Conservation (phyloP, 192 early-diverging fungal genomes). For the Globomyces pollinis-pini region DNA sequence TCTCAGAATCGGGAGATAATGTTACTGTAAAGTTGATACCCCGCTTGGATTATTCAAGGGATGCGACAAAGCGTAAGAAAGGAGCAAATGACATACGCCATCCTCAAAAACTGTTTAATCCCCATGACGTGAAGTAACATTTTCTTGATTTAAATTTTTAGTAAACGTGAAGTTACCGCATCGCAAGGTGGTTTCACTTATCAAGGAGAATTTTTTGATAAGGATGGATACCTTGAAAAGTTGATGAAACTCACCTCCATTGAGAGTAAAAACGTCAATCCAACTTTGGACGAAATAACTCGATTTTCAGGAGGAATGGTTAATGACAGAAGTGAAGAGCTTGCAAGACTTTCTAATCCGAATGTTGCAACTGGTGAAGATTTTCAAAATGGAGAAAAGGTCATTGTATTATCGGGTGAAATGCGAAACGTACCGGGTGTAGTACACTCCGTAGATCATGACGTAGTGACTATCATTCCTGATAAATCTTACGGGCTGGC, state of each 20-base stretch:
- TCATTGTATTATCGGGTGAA: conserved; percentile 81
- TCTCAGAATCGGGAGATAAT: conserved; percentile 23
- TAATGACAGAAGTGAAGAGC: conserved; percentile 41
- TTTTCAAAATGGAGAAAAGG: conserved; percentile 68
- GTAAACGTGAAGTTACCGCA: conserved; percentile 18
- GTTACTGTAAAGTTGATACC: conserved; percentile 31
- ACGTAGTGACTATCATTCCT: conserved; percentile 62
- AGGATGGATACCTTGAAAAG: conserved; percentile 79
- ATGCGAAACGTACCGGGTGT: conserved; percentile 68
- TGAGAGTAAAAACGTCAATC: conserved; percentile 62
- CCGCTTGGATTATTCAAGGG: conserved; percentile 23
- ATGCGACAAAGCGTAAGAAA: conserved; percentile 50
- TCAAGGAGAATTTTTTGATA: conserved; percentile 34
- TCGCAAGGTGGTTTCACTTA: conserved; percentile 18
- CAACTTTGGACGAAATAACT: conserved; percentile 88
- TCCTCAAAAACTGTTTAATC: conserved; percentile 75
- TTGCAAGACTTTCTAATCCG: conserved; percentile 19
- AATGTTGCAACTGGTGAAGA: conserved; percentile 18
- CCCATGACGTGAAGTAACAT: conserved; percentile 34
- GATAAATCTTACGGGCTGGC: conserved; percentile 37
- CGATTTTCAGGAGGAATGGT: conserved; percentile 67
- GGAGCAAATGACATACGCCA: conserved; percentile 45
- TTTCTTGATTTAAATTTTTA: background rate
- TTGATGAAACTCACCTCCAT: conserved; percentile 44
- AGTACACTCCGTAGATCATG: conserved; percentile 66